These are phyloP conservation scores for Adansonia grandidieri DNA, from an alignment of 441 rosid genomes.

Conservation along the genomic window DNA sequence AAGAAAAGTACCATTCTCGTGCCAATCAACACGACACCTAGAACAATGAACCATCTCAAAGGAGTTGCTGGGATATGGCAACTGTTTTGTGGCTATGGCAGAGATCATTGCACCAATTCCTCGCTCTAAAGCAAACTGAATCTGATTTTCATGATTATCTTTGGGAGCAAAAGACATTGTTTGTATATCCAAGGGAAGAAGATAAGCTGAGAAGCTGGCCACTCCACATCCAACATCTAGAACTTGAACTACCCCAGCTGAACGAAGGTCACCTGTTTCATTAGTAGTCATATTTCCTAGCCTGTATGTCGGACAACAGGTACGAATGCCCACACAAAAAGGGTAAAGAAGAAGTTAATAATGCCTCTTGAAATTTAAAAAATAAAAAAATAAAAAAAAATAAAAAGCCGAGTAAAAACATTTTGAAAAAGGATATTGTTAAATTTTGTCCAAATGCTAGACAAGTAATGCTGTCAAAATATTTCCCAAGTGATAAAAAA, in stretches of 20 bases:
- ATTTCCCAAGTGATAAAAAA: no score
- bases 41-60: conserved; percentile 99
- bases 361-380: not conserved
- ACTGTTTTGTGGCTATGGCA: conserved; percentile 79
- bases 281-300: conserved; percentile 79
- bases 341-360: not conserved
- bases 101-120: conserved; percentile 92
- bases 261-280: conserved; percentile 77
- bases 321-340: no score
- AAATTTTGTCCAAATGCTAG: no score
- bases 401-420: no score
- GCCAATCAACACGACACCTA: conserved; percentile 97
- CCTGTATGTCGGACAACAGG: conserved; percentile 57
- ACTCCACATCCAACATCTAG: conserved; percentile 99
- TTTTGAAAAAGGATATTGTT: no score
- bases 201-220: conserved; percentile 96
- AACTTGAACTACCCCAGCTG: conserved; percentile 86
- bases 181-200: conserved; percentile 77
- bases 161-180: conserved; percentile 98
- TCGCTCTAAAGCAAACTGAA: conserved; percentile 95
- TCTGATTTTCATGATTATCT: conserved; percentile 95
- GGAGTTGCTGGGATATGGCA: conserved; percentile 84
- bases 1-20: conserved; percentile 70
- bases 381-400: no score
- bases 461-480: no score